These are phyloP conservation scores for Wickerhamomyces hampshirensis DNA, from an alignment of 805 yeast genomes.

Conservation along the genomic window DNA sequence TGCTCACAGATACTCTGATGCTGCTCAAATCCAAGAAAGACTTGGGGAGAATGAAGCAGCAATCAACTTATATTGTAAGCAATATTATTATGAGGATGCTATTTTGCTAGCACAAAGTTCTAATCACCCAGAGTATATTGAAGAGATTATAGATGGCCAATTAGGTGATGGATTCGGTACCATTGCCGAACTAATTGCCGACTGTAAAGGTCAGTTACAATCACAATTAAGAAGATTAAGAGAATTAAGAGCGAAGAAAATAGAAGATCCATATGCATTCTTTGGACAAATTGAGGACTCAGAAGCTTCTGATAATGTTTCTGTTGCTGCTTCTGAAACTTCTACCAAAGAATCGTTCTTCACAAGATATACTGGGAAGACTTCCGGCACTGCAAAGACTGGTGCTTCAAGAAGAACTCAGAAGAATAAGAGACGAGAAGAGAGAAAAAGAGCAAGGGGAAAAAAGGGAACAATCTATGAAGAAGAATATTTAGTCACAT, in stretches of 20 bases:
- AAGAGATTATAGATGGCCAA: slow-evolving; percentile 61
- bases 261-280: slow-evolving; percentile 79
- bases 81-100: slow-evolving; percentile 72
- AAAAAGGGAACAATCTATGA: slow-evolving; percentile 97
- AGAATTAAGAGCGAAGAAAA: slow-evolving; percentile 79
- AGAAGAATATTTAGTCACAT: slow-evolving; percentile 87
- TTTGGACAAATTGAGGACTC: slow-evolving; percentile 57
- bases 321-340: slow-evolving; percentile 91
- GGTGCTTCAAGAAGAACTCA: slow-evolving; percentile 92
- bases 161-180: slow-evolving; percentile 85
- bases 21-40: slow-evolving; percentile 73
- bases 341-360: slow-evolving; percentile 90
- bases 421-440: slow-evolving; percentile 91
- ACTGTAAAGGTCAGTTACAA: slow-evolving; percentile 77
- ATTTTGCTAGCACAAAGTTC: slow-evolving; percentile 54
- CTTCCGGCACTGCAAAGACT: slow-evolving; percentile 92
- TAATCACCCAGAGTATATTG: slow-evolving; percentile 40
- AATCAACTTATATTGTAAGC: slow-evolving; percentile 65
- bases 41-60: slow-evolving; percentile 60
- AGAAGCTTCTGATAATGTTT: slow-evolving; percentile 88
- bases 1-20: slow-evolving; percentile 69
- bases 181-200: slow-evolving; percentile 87
- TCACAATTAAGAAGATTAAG: slow-evolving; percentile 83
- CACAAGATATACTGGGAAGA: slow-evolving; percentile 95
- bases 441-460: slow-evolving; percentile 93